Percentiles rank a stretch among this genome's conserved stretches.
Evolutionary conservation across 2,329 filamentous ascomycete genomes (phyloP).

Genomic region (Epichloe hybrida): DNA sequence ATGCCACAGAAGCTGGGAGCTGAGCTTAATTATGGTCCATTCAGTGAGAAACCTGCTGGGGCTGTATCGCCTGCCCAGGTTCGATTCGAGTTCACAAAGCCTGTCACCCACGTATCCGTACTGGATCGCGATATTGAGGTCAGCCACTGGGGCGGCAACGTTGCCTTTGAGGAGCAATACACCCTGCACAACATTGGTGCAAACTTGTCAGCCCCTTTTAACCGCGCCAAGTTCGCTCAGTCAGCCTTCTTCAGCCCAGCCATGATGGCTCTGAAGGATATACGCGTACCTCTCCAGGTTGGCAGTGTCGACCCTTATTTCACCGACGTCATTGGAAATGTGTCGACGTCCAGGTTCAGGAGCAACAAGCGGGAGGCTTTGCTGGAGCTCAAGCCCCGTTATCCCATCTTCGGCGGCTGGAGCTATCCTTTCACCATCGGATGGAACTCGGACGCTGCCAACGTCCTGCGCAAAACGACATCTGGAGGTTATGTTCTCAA

Average conservation of each 20-base stretch:
- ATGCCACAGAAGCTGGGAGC: constrained; percentile 70
- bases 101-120: constrained; percentile 62
- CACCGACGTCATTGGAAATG: constrained; percentile 90
- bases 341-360: constrained; percentile 84
- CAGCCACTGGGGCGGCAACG: constrained; percentile 94
- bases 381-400: constrained; percentile 83
- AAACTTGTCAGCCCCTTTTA: constrained; percentile 59
- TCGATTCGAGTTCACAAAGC: constrained; percentile 92
- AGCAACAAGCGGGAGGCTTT: constrained; percentile 63
- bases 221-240: constrained; percentile 62
- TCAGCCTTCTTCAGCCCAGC: constrained; percentile 63
- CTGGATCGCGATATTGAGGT: constrained; percentile 89
- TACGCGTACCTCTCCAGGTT: constrained; percentile 65
- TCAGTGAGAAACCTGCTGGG: constrained; percentile 67
- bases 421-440: constrained; percentile 95
- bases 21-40: constrained; percentile 83
- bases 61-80: constrained; percentile 59
- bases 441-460: constrained; percentile 78
- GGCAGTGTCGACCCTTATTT: constrained; percentile 86
- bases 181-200: constrained; percentile 79
- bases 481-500: constrained; percentile 71
- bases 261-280: constrained; percentile 64
- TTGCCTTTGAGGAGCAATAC: constrained; percentile 90
- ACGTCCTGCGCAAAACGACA: constrained; percentile 55
- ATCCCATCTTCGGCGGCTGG: constrained; percentile 95